Percentiles rank a stretch among this genome's conserved stretches.
These are phyloP conservation scores for Forsythia viridissima DNA, from an alignment of 257 asterid species.

Conservation along the genomic window DNA sequence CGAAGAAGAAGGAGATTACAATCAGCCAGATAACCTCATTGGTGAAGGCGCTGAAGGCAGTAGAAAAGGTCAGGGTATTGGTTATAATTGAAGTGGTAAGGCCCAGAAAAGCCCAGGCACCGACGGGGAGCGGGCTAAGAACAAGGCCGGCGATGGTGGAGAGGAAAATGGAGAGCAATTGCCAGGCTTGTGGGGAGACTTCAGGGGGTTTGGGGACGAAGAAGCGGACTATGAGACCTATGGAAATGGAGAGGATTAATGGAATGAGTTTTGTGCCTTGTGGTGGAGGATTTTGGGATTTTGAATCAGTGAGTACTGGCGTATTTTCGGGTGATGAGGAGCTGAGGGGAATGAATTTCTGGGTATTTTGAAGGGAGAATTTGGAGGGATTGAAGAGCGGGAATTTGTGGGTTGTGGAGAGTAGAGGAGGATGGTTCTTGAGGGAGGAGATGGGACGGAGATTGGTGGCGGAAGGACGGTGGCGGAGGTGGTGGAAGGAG, in stretches of 20 bases:
- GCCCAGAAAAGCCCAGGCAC: constrained; percentile 94
- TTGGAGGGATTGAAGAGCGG: constrained; percentile 22
- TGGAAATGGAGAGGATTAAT: constrained; percentile 55
- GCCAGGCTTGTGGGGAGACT: constrained; percentile 89
- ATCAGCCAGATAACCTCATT: constrained; percentile 92
- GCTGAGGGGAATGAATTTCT: constrained; percentile 2
- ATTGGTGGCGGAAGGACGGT: constrained; percentile 33
- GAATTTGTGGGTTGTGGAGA: constrained; percentile 19
- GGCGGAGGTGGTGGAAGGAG: constrained; percentile 41
- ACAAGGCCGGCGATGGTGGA: constrained; percentile 91
- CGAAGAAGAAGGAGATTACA: constrained; percentile 88
- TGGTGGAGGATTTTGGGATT: constrained; percentile 26
- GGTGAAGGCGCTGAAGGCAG: constrained; percentile 86
- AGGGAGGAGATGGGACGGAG: constrained; percentile 41
- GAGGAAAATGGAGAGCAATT: constrained; percentile 74
- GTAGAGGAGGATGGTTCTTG: constrained; percentile 12
- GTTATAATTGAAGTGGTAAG: constrained; percentile 72
- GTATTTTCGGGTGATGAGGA: constrained; percentile 30
- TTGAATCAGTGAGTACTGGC: constrained; percentile 32
- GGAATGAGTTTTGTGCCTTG: constrained; percentile 78
- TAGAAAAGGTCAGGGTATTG: constrained; percentile 59
- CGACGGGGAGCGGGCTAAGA: constrained; percentile 84
- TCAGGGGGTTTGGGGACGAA: constrained; percentile 70
- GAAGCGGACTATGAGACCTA: constrained; percentile 71
- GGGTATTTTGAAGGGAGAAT: constrained; percentile 23